Conservation (phyloP, 257 asterid genomes). For the Leptodermis oblonga region DNA sequence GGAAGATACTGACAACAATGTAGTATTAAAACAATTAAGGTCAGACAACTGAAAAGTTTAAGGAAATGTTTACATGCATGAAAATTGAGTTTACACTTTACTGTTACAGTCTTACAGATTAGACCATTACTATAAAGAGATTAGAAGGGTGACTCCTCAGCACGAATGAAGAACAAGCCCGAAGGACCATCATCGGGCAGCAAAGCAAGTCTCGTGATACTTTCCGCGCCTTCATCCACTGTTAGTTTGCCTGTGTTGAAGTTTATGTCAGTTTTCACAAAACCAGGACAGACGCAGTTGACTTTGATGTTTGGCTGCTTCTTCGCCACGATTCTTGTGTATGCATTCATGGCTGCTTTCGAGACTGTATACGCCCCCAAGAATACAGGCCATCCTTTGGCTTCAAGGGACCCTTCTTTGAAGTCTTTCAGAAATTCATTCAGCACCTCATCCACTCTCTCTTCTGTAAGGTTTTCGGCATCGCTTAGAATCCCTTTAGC, state of each 20-base stretch:
- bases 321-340: conserved; percentile 54
- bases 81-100: too few species aligned
- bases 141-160: conserved; percentile 28
- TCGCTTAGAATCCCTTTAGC: conserved; percentile 34
- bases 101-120: not conserved
- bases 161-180: conserved; percentile 35
- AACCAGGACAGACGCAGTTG: conserved; percentile 55
- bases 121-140: not conserved
- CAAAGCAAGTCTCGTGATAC: conserved; percentile 45
- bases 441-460: conserved; percentile 42
- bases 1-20: too few species aligned
- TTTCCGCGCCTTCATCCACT: conserved; percentile 47
- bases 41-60: not conserved
- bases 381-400: conserved; percentile 46
- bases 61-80: not conserved
- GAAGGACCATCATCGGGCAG: conserved; percentile 50
- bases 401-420: conserved; percentile 29
- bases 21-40: too few species aligned
- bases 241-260: conserved; percentile 32
- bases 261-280: conserved; percentile 46
- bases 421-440: conserved; percentile 45
- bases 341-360: conserved; percentile 53
- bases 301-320: conserved; percentile 33
- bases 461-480: conserved; percentile 40
- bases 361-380: conserved; percentile 35